These are phyloP conservation scores for Acacia concinna DNA, from an alignment of 331 rosid species.

Conservation along the genomic window DNA sequence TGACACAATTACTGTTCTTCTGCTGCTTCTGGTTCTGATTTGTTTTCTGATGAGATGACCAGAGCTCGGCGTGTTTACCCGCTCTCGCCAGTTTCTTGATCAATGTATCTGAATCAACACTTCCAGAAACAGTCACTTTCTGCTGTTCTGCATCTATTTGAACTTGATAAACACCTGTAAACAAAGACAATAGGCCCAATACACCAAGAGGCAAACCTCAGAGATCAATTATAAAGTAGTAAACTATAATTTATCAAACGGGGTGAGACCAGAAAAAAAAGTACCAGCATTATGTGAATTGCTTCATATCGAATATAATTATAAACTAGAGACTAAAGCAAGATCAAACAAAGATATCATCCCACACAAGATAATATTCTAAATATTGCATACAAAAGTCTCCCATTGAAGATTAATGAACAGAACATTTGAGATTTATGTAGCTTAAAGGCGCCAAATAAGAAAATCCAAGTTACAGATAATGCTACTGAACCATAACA, in stretches of 20 bases:
- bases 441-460: not conserved
- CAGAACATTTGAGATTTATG: not conserved
- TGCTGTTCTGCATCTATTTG: conserved; percentile 76
- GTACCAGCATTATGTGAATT: not conserved
- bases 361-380: not conserved
- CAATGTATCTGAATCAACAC: conserved; percentile 70
- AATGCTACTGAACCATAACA: conserved; percentile 4
- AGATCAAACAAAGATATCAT: not conserved
- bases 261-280: not conserved
- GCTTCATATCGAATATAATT: not conserved
- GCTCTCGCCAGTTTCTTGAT: conserved; percentile 72
- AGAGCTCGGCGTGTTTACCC: conserved; percentile 81
- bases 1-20: conserved; percentile 39
- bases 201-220: not conserved
- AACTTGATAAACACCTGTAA: conserved; percentile 79
- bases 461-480: not conserved
- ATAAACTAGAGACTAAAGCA: not conserved
- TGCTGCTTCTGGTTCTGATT: conserved; percentile 67
- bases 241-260: not conserved
- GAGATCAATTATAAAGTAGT: not conserved
- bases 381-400: not conserved
- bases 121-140: conserved; percentile 77
- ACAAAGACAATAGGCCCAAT: not conserved
- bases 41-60: conserved; percentile 51
- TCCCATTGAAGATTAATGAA: not conserved